Evolutionary conservation across 805 yeast genomes (phyloP).

Genomic region (Lachancea sp.): DNA sequence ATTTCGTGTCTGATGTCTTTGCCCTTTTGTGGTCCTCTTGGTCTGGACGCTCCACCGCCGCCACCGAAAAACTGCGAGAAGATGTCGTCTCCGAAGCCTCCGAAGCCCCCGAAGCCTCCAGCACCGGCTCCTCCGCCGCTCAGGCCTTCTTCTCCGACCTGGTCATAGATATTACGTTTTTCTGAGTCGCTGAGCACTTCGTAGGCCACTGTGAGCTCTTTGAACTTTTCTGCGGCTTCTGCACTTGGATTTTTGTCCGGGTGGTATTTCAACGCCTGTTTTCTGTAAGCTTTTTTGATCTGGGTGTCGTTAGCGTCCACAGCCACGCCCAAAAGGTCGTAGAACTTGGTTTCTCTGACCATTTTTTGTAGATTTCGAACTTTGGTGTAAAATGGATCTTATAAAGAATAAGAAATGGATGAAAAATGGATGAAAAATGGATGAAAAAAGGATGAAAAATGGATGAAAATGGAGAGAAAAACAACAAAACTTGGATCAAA

Average conservation of each 20-base stretch:
- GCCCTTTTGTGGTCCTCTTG: conserved; percentile 82
- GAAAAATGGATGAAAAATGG: neutral
- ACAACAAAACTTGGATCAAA: too few species aligned
- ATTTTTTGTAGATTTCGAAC: conserved; percentile 30
- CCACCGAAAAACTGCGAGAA: conserved; percentile 80
- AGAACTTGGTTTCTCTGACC: conserved; percentile 77
- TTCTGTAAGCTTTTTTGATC: conserved; percentile 77
- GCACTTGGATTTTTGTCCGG: conserved; percentile 80
- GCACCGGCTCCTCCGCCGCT: conserved; percentile 70
- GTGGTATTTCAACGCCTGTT: conserved; percentile 72
- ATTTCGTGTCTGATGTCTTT: conserved; percentile 87
- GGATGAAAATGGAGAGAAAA: neutral
- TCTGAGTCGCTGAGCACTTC: conserved; percentile 83
- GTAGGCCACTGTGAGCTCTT: conserved; percentile 81
- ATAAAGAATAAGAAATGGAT: too few species aligned
- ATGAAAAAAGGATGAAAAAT: too few species aligned
- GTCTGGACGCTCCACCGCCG: conserved; percentile 57
- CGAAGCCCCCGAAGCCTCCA: conserved; percentile 54
- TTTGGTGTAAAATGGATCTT: too few species aligned
- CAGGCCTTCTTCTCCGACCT: conserved; percentile 89
- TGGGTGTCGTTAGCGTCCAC: conserved; percentile 63
- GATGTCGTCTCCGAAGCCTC: conserved; percentile 31
- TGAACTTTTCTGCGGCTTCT: conserved; percentile 84
- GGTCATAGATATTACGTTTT: conserved; percentile 85
- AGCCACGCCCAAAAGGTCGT: conserved; percentile 67